Conservation (phyloP, 345 rosid genomes). For the Gossypioides kirkii region DNA sequence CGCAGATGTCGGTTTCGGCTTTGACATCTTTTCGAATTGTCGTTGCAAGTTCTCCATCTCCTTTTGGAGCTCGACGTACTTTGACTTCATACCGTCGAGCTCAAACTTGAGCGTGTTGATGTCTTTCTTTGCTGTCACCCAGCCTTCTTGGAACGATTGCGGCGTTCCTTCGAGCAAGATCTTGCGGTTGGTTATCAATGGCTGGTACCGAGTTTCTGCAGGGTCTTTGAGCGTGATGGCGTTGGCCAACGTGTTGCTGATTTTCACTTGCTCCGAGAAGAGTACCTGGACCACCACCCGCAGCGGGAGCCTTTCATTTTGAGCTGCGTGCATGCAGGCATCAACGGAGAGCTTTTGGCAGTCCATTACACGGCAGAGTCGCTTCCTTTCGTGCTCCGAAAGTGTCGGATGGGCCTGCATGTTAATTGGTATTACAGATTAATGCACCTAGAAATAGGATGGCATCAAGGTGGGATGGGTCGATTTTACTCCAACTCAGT, state of each 20-base stretch:
- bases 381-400: constrained; percentile 92
- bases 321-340: constrained; percentile 97
- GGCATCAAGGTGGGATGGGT: too few relatives aligned
- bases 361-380: constrained; percentile 91
- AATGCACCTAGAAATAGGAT: background rate
- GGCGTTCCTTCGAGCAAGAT: constrained; percentile 87
- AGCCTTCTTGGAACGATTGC: constrained; percentile 93
- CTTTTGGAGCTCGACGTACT: constrained; percentile 80
- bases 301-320: constrained; percentile 84
- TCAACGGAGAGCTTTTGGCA: constrained; percentile 96
- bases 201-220: constrained; percentile 59
- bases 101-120: constrained; percentile 87
- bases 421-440: background rate
- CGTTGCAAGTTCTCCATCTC: constrained; percentile 84
- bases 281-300: constrained; percentile 93
- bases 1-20: constrained; percentile 61
- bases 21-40: constrained; percentile 70
- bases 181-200: constrained; percentile 68
- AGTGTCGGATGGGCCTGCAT: constrained; percentile 89
- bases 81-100: constrained; percentile 75
- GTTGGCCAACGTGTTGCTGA: constrained; percentile 76
- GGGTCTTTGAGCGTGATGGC: constrained; percentile 50
- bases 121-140: constrained; percentile 88
- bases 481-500: too few relatives aligned
- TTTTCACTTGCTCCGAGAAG: constrained; percentile 92